phyloP scores from a whole-genome alignment of 2,329 filamentous ascomycete genomes.

The Calonectria henricotiae region DNA sequence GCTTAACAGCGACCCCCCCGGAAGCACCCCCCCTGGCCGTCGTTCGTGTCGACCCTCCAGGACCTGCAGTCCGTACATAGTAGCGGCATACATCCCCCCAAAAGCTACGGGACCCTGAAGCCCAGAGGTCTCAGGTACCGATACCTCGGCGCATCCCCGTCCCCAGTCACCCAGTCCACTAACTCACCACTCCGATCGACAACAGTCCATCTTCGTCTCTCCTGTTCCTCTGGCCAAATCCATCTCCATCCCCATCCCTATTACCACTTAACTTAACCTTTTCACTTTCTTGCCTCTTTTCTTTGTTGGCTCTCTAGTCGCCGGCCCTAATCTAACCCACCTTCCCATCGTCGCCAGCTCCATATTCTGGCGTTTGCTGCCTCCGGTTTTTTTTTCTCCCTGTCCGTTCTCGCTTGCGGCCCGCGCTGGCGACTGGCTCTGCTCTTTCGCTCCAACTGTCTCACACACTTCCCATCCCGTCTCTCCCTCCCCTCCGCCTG shows the following conservation, averaged over 20 bases:
- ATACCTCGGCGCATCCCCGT: constrained; percentile 30
- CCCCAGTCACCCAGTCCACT: constrained; percentile 23
- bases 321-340: constrained; percentile 30
- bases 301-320: constrained; percentile 22
- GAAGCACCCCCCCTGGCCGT: constrained; percentile 29
- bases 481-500: constrained; percentile 35
- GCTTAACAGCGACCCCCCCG: constrained; percentile 30
- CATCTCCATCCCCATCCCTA: constrained; percentile 35
- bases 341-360: constrained; percentile 11
- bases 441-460: constrained; percentile 39
- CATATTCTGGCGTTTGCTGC: constrained; percentile 22
- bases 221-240: constrained; percentile 36
- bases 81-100: constrained; percentile 28
- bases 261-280: constrained; percentile 29
- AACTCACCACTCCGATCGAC: constrained; percentile 33
- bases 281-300: constrained; percentile 24
- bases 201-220: constrained; percentile 39
- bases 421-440: constrained; percentile 50
- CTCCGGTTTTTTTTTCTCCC: constrained; percentile 22
- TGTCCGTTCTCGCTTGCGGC: constrained; percentile 44
- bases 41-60: constrained; percentile 36
- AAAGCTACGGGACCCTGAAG: constrained; percentile 28
- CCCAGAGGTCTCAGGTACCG: constrained; percentile 33
- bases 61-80: constrained; percentile 23
- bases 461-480: constrained; percentile 42